A percentile compares a stretch with the other conserved stretches of the same genome.
Evolutionary conservation across 805 yeast species (phyloP).

Genomic region (Metschnikowia henanensis): DNA sequence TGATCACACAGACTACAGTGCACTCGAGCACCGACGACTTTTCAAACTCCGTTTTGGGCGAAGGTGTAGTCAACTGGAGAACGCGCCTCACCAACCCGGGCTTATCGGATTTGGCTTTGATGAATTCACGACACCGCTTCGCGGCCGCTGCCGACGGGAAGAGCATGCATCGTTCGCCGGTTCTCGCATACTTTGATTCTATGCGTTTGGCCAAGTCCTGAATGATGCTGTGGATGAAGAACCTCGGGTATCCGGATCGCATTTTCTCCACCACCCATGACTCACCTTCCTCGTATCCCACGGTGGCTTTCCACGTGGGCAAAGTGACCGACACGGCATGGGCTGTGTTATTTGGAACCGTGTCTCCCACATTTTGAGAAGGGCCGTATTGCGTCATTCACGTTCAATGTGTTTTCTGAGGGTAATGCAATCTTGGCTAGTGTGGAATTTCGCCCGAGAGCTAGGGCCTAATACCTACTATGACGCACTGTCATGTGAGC

Average conservation of each 20-base stretch:
- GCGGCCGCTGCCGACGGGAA: slow-evolving; percentile 82
- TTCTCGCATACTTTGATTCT: slow-evolving; percentile 73
- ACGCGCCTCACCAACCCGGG: slow-evolving; percentile 48
- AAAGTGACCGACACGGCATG: slow-evolving; percentile 95
- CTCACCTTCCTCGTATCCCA: slow-evolving; percentile 91
- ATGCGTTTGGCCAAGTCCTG: slow-evolving; percentile 54
- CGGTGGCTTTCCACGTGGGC: slow-evolving; percentile 93
- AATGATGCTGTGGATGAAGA: slow-evolving; percentile 65
- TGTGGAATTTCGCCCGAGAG: neutral
- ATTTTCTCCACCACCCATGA: slow-evolving; percentile 74
- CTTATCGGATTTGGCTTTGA: slow-evolving; percentile 41
- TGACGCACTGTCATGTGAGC: slow-evolving; percentile 9
- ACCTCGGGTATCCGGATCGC: slow-evolving; percentile 89
- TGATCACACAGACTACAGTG: slow-evolving; percentile 76
- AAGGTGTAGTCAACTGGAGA: slow-evolving; percentile 69
- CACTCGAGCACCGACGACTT: slow-evolving; percentile 61
- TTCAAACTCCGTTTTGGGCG: slow-evolving; percentile 62
- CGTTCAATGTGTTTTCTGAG: no score
- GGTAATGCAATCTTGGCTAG: no score
- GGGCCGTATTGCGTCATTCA: slow-evolving; percentile 22
- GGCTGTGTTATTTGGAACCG: slow-evolving; percentile 85
- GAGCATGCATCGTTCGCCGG: slow-evolving; percentile 70
- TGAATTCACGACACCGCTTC: slow-evolving; percentile 79
- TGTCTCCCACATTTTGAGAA: slow-evolving; percentile 62
- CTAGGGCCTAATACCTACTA: neutral